These are phyloP conservation scores for Kodamaea lidongshanica DNA, from an alignment of 805 yeast species.

Conservation along the genomic window DNA sequence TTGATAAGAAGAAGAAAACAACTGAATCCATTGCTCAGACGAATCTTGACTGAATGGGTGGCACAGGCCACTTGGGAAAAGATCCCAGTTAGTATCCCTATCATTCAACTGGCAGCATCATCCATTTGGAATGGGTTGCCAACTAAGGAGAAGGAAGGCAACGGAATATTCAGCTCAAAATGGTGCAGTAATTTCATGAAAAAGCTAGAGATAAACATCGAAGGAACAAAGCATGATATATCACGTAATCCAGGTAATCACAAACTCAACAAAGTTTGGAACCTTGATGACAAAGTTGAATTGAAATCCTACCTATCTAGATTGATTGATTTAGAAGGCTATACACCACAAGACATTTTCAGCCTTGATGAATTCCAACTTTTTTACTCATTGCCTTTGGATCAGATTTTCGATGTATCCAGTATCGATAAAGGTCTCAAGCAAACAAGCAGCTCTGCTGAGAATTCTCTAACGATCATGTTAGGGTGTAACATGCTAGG, in stretches of 20 bases:
- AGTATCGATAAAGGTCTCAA: conserved; percentile 39
- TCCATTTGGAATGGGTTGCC: conserved; percentile 61
- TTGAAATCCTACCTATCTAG: conserved; percentile 39
- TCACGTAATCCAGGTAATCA: conserved; percentile 22
- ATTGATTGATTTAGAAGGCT: conserved; percentile 25
- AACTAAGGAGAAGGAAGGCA: conserved; percentile 48
- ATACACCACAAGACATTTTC: conserved; percentile 48
- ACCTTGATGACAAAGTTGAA: conserved; percentile 48
- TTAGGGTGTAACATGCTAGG: conserved; percentile 60
- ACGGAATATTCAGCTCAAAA: conserved; percentile 57
- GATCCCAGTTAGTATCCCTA: conserved; percentile 58
- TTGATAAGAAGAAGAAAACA: conserved; percentile 49
- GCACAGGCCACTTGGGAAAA: conserved; percentile 63
- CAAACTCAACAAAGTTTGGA: conserved; percentile 49
- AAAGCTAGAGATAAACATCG: conserved; percentile 47
- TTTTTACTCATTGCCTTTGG: conserved; percentile 55
- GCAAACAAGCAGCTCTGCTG: conserved; percentile 33
- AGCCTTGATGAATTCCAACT: conserved; percentile 57
- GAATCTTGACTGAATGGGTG: conserved; percentile 64
- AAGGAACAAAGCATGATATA: conserved; percentile 40
- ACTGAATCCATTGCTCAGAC: conserved; percentile 48
- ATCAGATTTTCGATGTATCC: conserved; percentile 46
- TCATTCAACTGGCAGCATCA: conserved; percentile 56
- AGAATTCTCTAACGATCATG: conserved; percentile 48
- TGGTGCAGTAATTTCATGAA: conserved; percentile 50